Base-by-base conservation (phyloP, 306 rosid species). In the Cucurbita argyrosperma region DNA sequence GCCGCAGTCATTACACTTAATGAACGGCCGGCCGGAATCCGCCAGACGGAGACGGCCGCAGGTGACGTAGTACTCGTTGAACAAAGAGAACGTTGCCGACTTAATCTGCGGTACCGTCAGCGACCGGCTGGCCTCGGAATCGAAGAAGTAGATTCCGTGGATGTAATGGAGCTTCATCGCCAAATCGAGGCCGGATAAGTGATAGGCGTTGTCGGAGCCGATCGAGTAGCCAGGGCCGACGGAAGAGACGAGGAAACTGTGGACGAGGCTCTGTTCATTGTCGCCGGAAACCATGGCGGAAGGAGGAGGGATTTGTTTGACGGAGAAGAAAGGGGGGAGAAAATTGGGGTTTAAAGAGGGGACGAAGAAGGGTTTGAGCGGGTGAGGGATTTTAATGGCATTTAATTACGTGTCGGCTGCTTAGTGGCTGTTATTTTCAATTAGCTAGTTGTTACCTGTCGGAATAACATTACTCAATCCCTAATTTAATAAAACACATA, bases 1-100 rank as follows among this genome's bases (percentile, higher is more conserved):
- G 9, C 98, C 98, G 26, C 96, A 88, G 57, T 93, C 98, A 65
- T 93, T 93, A 62, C 96, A 90, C 84, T 93, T 93, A 54, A 93
- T 72, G 51, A 47, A 86, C 0, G 97, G 96, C 1, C 96, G 76
- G 0, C 96, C 96, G 1, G 85, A 60, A 1, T 93, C 93, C 2
- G 82, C 79, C 30, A 87, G 72, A 45, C 98, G 81, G 54, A 93
- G 81, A 35, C 96, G 80, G 37, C 97, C 98, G 3, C 90, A 80
- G 4, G 79, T 5, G 45, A 83, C 21, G 76, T 74, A 85, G 79
- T 80, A 84, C 6, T 67, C 71, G 35, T 55, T 71, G 7, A 86
- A 10, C 84, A 80, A 75, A 3, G 8, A 1, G 75, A 90, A 88
- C 75, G 79, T 76, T 4, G 62, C 1, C 52, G 76, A 89, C 72